These are phyloP conservation scores for Psidium guajava DNA, from an alignment of 345 rosid species.

Conservation along the genomic window DNA sequence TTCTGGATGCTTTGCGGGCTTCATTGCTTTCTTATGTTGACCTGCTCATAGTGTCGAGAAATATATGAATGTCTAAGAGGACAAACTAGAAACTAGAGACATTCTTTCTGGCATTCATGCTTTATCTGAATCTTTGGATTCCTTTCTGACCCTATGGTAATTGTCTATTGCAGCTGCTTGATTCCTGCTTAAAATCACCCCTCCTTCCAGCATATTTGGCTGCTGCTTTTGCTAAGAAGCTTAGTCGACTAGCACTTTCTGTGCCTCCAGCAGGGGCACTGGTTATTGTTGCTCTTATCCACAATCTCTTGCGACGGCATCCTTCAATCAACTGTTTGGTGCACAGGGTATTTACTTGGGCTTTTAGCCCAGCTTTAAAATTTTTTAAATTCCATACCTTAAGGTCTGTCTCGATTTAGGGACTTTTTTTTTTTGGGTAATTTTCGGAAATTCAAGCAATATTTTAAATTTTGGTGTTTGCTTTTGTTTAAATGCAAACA, in stretches of 20 bases:
- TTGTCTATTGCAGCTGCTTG: slow-evolving; percentile 61
- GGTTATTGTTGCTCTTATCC: slow-evolving; percentile 70
- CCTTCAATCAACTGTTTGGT: slow-evolving; percentile 92
- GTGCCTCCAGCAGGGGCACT: slow-evolving; percentile 82
- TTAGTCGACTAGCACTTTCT: slow-evolving; percentile 67
- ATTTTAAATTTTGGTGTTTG: background rate
- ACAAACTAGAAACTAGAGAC: background rate
- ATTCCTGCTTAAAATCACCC: slow-evolving; percentile 84
- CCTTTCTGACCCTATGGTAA: background rate
- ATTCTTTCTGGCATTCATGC: background rate
- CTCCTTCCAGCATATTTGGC: slow-evolving; percentile 97
- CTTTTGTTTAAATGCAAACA: no score
- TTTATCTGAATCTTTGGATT: background rate
- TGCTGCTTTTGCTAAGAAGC: slow-evolving; percentile 84
- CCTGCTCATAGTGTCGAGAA: background rate
- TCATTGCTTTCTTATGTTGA: background rate
- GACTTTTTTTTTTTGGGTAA: background rate
- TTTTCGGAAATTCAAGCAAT: background rate
- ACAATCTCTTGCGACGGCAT: slow-evolving; percentile 80
- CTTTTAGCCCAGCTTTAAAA: background rate
- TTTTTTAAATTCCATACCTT: background rate
- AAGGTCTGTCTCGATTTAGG: background rate
- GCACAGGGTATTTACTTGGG: slow-evolving; percentile 39
- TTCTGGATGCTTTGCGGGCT: background rate
- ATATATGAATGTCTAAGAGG: background rate